Base-by-base conservation (phyloP, 2,329 filamentous ascomycete species). In the Curvularia lunata region DNA sequence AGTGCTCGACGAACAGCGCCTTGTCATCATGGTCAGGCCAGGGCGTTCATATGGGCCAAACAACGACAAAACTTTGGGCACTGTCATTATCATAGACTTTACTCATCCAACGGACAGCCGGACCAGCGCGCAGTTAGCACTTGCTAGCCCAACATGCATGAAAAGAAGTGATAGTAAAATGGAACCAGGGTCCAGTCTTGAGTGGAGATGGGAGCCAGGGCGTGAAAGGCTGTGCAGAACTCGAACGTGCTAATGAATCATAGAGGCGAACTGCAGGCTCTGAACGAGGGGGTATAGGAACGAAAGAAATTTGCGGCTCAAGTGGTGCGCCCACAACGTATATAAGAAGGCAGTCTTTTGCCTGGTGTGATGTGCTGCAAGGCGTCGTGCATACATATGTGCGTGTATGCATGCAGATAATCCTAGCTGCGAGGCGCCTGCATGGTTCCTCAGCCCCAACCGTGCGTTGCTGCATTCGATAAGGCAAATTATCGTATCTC, bases 31-130 rank as follows among this genome's bases (percentile, higher is more conserved):
- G 71, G 55, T 76, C 23, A 67, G 64, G 12, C 56, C 70, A 2
- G 66, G 63, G 23, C 62, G 61, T 48, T 58, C 62, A 4, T 71
- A 69, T 49, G 59, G 59, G 4, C 28, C 55, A n/a, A 61, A 55
- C 23, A 64, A 71, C 13, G 64, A 70, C 3, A 59, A 48, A 19
- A 41, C 52, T 23, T 55, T 62, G 10, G 75, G 74, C 9, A 67
- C 67, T 10, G 63, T 78, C 28, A 69, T 78, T 2, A 56, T 74
- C 5, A 48, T 78, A 1, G 69, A 70, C 49, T 78, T 78, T 51
- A 66, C 64, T 30, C 63, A 68, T 6, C 61, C 60, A 8, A 27
- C 32, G 1, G 37, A 43, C 4, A 23, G 45, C 23, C 4, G 9
- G 6, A 28, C 34, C 53, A 23, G 13, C 45, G 30, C 41, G 51